Base-by-base conservation (phyloP, 1,284 basidiomycete genomes). In the Tremellales sp. region DNA sequence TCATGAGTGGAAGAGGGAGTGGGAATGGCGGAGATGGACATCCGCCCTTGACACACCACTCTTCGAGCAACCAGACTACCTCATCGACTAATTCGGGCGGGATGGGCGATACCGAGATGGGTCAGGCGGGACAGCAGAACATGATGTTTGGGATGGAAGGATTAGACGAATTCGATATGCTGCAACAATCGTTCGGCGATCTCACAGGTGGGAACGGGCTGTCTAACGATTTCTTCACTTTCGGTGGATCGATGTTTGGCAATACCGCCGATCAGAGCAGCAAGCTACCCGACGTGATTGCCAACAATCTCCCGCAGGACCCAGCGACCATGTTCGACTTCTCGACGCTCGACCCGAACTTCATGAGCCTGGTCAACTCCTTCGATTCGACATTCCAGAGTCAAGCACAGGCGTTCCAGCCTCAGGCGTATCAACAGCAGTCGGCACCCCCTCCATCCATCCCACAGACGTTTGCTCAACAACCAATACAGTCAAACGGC, bases 301-400 rank as follows among this genome's bases (percentile, higher is more conserved):
- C 11, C 17, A 45, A 21, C 11, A 13, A 13, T 40, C n/a, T 13
- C 2, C 13, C 4, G 4, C 27, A 33, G 17, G 24, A 43, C 25
- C 29, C 42, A 13, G 10, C 29, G 3, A 44, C 48, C 25, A 27
- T 42, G 8, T 67, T 65, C 43, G 68, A 67, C 45, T 70, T 65
- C 43, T 53, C 56, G 11, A 54, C 51, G n/a, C 54, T 70, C 24
- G 66, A 70, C 56, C 65, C 66, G 2, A 47, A 42, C 17, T 61
- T 63, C 41, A 57, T 67, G 56, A 54, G 51, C 26, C 53, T 70
- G 17, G 46, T 68, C 22, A 61, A 54, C 42, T 51, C 58, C 2
- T 59, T 70, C 22, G 43, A 47, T 12, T 15, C 31, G 3, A 49
- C 17, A 27, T 2, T 27, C 29, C 8, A 31, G 10, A 8, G 15